Evolutionary conservation across 768 basidiomycete genomes (phyloP), one percentile per base, ranked within the genome.

Genomic region (Macrolepiota dolichaula): DNA sequence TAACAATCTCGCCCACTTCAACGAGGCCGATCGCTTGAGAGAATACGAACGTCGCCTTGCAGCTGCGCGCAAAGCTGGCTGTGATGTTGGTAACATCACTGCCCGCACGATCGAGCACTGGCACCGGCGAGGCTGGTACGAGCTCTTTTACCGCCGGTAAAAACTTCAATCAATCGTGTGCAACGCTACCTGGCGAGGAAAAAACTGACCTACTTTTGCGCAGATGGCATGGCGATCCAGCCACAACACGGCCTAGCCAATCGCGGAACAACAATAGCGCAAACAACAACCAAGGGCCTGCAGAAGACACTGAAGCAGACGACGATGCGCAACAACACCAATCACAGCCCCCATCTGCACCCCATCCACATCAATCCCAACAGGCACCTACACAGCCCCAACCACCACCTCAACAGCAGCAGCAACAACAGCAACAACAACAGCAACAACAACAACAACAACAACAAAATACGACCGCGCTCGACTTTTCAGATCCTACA

Each of bases 61-160:
- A 51, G 70, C 81, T 9, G 88, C 89, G 0, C 82, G 86, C 56
- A 85, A 86, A 65, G 79, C 79, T 25, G 84, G 84, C 4, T 85
- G 84, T 62, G 88, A 90, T 62, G 84, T 91, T 13, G 90, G 88
- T 6, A 91, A 87, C 66, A 79, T 92, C 56, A 87, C 80, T 46
- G 84, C 88, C 19, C 81, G 89, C 62, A 87, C 86, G 2, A 82
- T 92, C 61, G 90, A 92, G 66, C 87, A 90, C 61, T 92, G 90
- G 90, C 87, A 89, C 66, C 81, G 84, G 59, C 79, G 81, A 36
- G 89, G 89, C 15, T 92, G 90, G 90, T 92, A 90, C 67, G 79
- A 79, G 11, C 75, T 91, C 24, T 92, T 92, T 71, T 85, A 85
- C 71, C 78, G 79, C 66, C 80, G 90, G 87, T 88, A 63, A 22